phyloP scores from a whole-genome alignment of 345 rosid genomes.

The Hevea brasiliensis region DNA sequence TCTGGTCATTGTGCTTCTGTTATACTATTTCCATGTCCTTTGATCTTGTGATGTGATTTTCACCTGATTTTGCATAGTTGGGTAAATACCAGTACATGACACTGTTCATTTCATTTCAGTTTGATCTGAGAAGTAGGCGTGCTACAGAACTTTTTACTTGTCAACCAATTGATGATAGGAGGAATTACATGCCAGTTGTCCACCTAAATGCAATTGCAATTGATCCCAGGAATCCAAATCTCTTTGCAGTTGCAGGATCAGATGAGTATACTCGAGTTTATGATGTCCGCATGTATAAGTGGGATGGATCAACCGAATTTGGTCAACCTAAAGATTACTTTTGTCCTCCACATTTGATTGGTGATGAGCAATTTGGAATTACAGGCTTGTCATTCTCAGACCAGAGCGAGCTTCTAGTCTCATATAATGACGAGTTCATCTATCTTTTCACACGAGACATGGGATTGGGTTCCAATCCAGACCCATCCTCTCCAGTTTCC shows the following conservation, averaged over 20 bases:
- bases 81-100: constrained; percentile 13
- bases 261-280: constrained; percentile 82
- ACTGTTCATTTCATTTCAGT: constrained; percentile 48
- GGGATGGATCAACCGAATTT: constrained; percentile 54
- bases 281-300: constrained; percentile 69
- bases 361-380: constrained; percentile 57
- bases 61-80: neutral
- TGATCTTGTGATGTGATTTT: neutral
- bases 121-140: constrained; percentile 70
- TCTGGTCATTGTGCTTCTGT: neutral
- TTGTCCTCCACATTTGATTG: constrained; percentile 73
- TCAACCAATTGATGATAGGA: constrained; percentile 35
- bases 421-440: constrained; percentile 71
- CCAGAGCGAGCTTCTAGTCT: constrained; percentile 86
- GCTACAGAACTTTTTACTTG: constrained; percentile 78
- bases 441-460: constrained; percentile 69
- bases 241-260: constrained; percentile 75
- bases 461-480: constrained; percentile 71
- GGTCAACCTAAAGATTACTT: constrained; percentile 60
- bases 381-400: constrained; percentile 90
- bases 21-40: constrained; percentile 15
- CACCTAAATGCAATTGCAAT: constrained; percentile 71
- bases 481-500: constrained; percentile 34
- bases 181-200: constrained; percentile 37
- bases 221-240: constrained; percentile 75